Percentiles rank a stretch among this genome's conserved stretches.
Evolutionary conservation across 1,284 basidiomycete genomes (phyloP).

Genomic region (Moesziomyces antarcticus): DNA sequence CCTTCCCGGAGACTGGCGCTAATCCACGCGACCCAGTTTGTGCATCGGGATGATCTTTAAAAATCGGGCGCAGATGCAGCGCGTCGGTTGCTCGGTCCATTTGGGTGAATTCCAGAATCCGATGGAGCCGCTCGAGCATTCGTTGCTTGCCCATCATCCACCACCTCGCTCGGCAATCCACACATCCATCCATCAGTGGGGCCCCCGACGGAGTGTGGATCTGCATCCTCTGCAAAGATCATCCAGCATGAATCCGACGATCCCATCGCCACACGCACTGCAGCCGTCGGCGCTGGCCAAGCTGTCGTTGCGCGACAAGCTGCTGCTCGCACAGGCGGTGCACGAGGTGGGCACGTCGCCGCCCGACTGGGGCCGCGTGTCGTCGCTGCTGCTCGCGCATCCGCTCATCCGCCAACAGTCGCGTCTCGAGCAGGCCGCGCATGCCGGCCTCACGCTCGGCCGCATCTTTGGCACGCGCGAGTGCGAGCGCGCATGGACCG

Average conservation of each 20-base stretch:
- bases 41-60: too few relatives aligned
- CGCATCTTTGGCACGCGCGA: conserved; percentile 57
- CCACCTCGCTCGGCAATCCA: too few relatives aligned
- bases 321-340: conserved; percentile 63
- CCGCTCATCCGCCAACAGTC: conserved; percentile 55
- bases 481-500: conserved; percentile 58
- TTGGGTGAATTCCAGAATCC: too few relatives aligned
- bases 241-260: conserved; percentile 34
- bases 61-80: too few relatives aligned
- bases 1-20: too few relatives aligned
- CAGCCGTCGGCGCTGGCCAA: conserved; percentile 46
- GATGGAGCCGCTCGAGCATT: too few relatives aligned
- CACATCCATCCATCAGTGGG: too few relatives aligned
- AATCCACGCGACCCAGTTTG: too few relatives aligned
- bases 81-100: too few relatives aligned
- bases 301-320: conserved; percentile 57
- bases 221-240: too few relatives aligned
- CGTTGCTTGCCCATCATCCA: too few relatives aligned
- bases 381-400: conserved; percentile 49
- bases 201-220: too few relatives aligned
- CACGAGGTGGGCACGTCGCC: conserved; percentile 58
- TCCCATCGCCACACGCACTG: conserved; percentile 37
- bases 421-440: conserved; percentile 48
- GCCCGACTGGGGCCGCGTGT: conserved; percentile 59
- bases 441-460: conserved; percentile 53